Evolutionary conservation across 2,329 filamentous ascomycete genomes (phyloP).

Genomic region (Mariannaea sp.): DNA sequence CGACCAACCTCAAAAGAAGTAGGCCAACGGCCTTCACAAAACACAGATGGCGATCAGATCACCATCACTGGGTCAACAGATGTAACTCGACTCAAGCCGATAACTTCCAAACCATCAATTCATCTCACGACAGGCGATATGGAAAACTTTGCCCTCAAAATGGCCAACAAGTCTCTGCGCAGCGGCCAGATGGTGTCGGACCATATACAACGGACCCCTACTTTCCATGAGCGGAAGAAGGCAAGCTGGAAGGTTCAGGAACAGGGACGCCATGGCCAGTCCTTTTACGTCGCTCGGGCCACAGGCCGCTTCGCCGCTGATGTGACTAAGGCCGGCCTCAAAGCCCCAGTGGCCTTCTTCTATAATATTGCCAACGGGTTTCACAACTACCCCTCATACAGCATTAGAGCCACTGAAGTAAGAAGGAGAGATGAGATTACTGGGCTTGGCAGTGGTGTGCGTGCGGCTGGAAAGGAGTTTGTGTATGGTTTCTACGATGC

Average conservation of each 20-base stretch:
- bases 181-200: slow-evolving; percentile 54
- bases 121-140: slow-evolving; percentile 36
- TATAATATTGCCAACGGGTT: slow-evolving; percentile 73
- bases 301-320: slow-evolving; percentile 63
- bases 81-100: background rate
- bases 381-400: slow-evolving; percentile 73
- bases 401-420: slow-evolving; percentile 62
- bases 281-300: slow-evolving; percentile 37
- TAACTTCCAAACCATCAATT: background rate
- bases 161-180: slow-evolving; percentile 45
- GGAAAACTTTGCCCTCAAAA: slow-evolving; percentile 38
- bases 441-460: slow-evolving; percentile 62
- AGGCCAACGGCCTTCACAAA: background rate
- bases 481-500: slow-evolving; percentile 70
- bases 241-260: slow-evolving; percentile 36
- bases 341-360: slow-evolving; percentile 70
- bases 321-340: slow-evolving; percentile 64
- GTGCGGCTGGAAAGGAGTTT: slow-evolving; percentile 68
- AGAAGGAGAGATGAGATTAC: slow-evolving; percentile 69
- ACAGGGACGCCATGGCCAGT: slow-evolving; percentile 33
- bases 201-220: slow-evolving; percentile 18
- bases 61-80: slow-evolving; percentile 1
- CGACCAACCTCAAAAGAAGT: background rate
- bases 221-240: slow-evolving; percentile 31
- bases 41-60: background rate